Percentiles rank a stretch among this genome's conserved stretches.
phyloP scores from a whole-genome alignment of 2,329 filamentous ascomycete species.

The Claviceps pazoutovae region DNA sequence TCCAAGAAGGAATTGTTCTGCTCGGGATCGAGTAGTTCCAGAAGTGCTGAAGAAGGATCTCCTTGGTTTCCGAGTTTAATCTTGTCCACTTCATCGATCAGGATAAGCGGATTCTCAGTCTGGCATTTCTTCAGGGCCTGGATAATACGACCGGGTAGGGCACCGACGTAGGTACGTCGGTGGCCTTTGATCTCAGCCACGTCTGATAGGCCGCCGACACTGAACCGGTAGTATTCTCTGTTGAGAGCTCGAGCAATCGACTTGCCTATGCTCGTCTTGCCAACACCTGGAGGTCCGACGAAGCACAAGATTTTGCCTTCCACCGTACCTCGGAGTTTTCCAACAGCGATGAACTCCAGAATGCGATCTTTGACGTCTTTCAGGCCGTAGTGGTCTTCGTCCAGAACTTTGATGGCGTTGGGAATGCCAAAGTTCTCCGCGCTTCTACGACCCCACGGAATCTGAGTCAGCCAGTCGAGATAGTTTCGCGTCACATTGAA shows the following conservation, averaged over 20 bases:
- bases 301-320: constrained; percentile 98
- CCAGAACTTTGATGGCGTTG: constrained; percentile 77
- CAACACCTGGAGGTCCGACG: constrained; percentile 91
- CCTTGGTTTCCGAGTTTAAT: constrained; percentile 94
- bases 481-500: constrained; percentile 99
- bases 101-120: constrained; percentile 89
- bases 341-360: constrained; percentile 93
- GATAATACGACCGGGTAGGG: constrained; percentile 88
- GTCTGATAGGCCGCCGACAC: constrained; percentile 89
- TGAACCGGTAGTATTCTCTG: constrained; percentile 95
- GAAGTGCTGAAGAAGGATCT: constrained; percentile 83
- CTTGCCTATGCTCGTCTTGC: constrained; percentile 98
- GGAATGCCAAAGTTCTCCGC: constrained; percentile 93
- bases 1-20: constrained; percentile 96
- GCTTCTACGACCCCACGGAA: constrained; percentile 91
- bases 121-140: constrained; percentile 98
- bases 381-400: constrained; percentile 91
- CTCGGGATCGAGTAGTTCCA: constrained; percentile 90
- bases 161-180: constrained; percentile 88
- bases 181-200: constrained; percentile 99
- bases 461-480: constrained; percentile 95
- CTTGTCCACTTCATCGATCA: constrained; percentile 98
- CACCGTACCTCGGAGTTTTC: constrained; percentile 89
- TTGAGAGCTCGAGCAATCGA: constrained; percentile 91
- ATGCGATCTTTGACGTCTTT: constrained; percentile 99